Conservation (phyloP, 2,329 filamentous ascomycete species). For the Exutisphaerella laricina region DNA sequence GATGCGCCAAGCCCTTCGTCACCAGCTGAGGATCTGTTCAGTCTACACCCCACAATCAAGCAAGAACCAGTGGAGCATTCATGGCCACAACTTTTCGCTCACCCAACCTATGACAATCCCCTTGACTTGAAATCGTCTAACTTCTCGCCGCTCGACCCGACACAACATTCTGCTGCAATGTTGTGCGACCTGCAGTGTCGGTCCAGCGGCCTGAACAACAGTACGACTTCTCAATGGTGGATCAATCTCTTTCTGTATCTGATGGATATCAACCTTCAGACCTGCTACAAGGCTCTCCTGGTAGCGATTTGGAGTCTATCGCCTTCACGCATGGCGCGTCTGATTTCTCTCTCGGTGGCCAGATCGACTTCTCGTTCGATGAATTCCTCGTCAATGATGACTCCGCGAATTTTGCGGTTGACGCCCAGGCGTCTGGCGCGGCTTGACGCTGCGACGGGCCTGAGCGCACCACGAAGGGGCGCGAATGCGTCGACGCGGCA, state of each 20-base stretch:
- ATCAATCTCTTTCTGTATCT: slow-evolving; percentile 29
- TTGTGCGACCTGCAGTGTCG: slow-evolving; percentile 99
- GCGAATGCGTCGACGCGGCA: slow-evolving; percentile 26
- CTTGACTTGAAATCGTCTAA: slow-evolving; percentile 35
- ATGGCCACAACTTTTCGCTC: slow-evolving; percentile 20
- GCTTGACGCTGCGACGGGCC: slow-evolving; percentile 44
- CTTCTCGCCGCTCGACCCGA: slow-evolving; percentile 71
- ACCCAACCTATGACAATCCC: slow-evolving; percentile 26
- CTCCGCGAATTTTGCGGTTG: slow-evolving; percentile 39
- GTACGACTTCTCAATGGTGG: slow-evolving; percentile 23
- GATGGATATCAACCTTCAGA: slow-evolving; percentile 30
- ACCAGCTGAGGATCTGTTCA: slow-evolving; percentile 24
- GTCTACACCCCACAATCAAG: slow-evolving; percentile 25
- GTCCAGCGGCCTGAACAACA: slow-evolving; percentile 50
- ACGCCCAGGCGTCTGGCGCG: slow-evolving; percentile 41
- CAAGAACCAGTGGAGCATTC: slow-evolving; percentile 27
- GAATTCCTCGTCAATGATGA: slow-evolving; percentile 40
- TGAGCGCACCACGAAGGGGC: slow-evolving; percentile 36
- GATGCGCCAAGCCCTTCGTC: slow-evolving; percentile 25
- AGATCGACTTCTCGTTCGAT: slow-evolving; percentile 33
- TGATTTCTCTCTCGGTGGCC: slow-evolving; percentile 30
- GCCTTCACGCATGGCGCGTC: slow-evolving; percentile 33
- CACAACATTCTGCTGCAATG: slow-evolving; percentile 99
- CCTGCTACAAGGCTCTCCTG: slow-evolving; percentile 30
- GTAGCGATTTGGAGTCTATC: slow-evolving; percentile 33